Base-by-base conservation (phyloP, 1,284 basidiomycete genomes). In the Abortiporus biennis region DNA sequence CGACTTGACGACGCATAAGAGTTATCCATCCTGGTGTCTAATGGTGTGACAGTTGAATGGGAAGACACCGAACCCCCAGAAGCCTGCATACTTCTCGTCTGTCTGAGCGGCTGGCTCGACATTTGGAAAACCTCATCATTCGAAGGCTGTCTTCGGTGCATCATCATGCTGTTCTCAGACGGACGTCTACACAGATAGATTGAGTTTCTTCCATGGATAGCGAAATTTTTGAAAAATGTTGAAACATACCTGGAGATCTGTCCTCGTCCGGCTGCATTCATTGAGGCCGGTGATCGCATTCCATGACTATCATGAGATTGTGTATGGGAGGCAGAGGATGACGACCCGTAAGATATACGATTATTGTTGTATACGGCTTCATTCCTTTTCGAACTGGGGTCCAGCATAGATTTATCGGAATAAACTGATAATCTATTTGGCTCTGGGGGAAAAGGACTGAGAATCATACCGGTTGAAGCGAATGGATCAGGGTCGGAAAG, bases 401-500 rank as follows among this genome's bases (percentile, higher is more conserved):
- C 76, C 23, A 65, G 62, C 36, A 64, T 57, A 8, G 76, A 78
- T 34, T 66, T 60, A 45, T 70, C 71, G 0, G 78, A 78, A 52
- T 72, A 72, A 11, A 66, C 68, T 19, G 78, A 78, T 23, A 75
- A 62, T 68, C 74, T 44, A 61, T 62, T 50, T 59, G 66, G 47
- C 45, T 64, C 63, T 43, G 64, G 65, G 23, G 51, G 42, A 33
- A 51, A 34, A 15, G 50, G 52, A 37, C 68, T 64, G 23, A 71
- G 58, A 30, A 76, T 64, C n/a, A n/a, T n/a, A 38, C 67, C 65
- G 37, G 67, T 65, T 13, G 72, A 68, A 25, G 76, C 76, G 50
- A 83, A 82, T 4, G 80, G 79, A 61, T 83, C 79, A 9, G 64
- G 48, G 50, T 82, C 80, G 15, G 77, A 75, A 25, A 80, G 66